Percentiles rank a stretch among this genome's conserved stretches.
These are phyloP conservation scores for Yamadazyma laniorum DNA, from an alignment of 805 yeast species.

Conservation along the genomic window DNA sequence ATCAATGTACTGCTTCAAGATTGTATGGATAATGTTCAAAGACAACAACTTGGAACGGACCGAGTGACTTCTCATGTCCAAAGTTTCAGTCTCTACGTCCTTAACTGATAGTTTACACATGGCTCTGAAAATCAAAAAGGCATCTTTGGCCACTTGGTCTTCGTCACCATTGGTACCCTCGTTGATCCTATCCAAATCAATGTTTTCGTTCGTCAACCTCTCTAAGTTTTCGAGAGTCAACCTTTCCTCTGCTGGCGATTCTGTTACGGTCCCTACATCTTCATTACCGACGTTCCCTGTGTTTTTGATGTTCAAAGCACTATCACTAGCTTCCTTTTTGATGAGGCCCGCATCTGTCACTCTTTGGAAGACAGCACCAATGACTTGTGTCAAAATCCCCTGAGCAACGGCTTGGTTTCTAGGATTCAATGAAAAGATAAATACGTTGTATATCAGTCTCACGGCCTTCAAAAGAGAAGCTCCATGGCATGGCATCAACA, in stretches of 20 bases:
- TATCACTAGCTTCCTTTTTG: conserved; percentile 18
- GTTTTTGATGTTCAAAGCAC: conserved; percentile 17
- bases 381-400: conserved; percentile 89
- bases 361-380: conserved; percentile 80
- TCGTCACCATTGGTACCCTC: conserved; percentile 48
- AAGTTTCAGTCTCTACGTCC: conserved; percentile 67
- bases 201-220: conserved; percentile 46
- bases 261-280: conserved; percentile 6
- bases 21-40: conserved; percentile 81
- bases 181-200: conserved; percentile 51
- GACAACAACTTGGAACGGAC: conserved; percentile 89
- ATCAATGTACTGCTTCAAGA: conserved; percentile 80
- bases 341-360: conserved; percentile 44
- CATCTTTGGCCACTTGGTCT: conserved; percentile 80
- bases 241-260: conserved; percentile 22
- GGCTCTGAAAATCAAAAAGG: conserved; percentile 87
- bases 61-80: conserved; percentile 87
- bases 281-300: conserved; percentile 26
- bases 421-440: conserved; percentile 76
- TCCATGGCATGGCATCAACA: conserved; percentile 87
- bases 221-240: conserved; percentile 63
- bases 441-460: conserved; percentile 89
- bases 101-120: conserved; percentile 92
- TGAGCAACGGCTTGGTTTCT: conserved; percentile 93
- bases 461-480: conserved; percentile 84